Conservation (phyloP, 768 basidiomycete species). For the Leccinum broughii region DNA sequence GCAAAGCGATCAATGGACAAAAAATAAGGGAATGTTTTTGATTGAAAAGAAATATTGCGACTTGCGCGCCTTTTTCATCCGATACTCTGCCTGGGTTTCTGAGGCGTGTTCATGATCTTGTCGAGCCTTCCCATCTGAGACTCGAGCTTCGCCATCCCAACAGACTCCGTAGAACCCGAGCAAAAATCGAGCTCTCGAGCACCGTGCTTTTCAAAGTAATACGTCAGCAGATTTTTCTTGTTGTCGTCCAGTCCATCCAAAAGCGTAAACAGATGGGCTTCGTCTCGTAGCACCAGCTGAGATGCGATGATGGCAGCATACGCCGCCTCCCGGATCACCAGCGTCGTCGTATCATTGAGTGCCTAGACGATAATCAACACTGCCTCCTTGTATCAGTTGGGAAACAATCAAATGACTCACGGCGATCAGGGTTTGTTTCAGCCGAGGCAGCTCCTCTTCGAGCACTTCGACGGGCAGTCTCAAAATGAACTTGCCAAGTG, state of each 20-base stretch:
- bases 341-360: conserved; percentile 66
- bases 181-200: conserved; percentile 52
- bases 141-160: conserved; percentile 68
- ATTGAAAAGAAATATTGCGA: background rate
- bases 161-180: conserved; percentile 32
- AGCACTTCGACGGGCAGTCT: conserved; percentile 80
- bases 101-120: conserved; percentile 74
- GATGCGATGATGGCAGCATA: conserved; percentile 82
- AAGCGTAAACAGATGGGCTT: conserved; percentile 77
- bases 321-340: conserved; percentile 83
- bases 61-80: conserved; percentile 5
- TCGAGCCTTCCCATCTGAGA: conserved; percentile 82
- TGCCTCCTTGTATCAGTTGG: background rate
- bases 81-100: conserved; percentile 31
- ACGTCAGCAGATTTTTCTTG: conserved; percentile 88
- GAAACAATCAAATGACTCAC: conserved; percentile 40
- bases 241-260: conserved; percentile 84
- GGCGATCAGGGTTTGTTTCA: conserved; percentile 67
- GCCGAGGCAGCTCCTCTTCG: conserved; percentile 82
- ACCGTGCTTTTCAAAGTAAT: conserved; percentile 86
- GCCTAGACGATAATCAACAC: conserved; percentile 44
- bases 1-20: conserved; percentile 1
- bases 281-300: conserved; percentile 79
- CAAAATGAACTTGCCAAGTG: conserved; percentile 79
- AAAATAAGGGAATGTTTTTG: background rate